Conservation (phyloP, 78 protist species). For the Pigoraptor vietnamica region DNA sequence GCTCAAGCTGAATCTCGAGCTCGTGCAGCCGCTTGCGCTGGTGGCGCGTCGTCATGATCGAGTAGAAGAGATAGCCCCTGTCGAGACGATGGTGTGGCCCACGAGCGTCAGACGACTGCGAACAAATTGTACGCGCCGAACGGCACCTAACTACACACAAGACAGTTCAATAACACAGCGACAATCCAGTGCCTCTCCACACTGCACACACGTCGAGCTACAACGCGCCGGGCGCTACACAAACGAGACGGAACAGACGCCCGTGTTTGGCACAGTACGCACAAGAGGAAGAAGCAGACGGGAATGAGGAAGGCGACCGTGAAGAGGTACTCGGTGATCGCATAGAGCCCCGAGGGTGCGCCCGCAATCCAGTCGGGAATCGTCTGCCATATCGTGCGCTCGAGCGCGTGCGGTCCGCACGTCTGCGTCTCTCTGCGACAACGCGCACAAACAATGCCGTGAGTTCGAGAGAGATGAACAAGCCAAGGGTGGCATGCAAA, state of each 20-base stretch:
- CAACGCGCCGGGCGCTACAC: too few species aligned
- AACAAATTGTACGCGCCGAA: too few species aligned
- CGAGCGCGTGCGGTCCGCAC: neutral
- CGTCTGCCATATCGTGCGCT: neutral
- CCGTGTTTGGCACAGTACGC: neutral
- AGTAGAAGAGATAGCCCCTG: neutral
- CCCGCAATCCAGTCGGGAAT: neutral
- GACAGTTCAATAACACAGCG: too few species aligned
- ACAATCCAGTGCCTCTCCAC: too few species aligned
- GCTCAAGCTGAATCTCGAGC: neutral
- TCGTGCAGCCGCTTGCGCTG: neutral
- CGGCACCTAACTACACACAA: too few species aligned
- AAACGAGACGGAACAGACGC: too few species aligned
- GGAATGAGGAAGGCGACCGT: slow-evolving; percentile 6
- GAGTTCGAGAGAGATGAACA: neutral
- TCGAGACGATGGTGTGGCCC: neutral
- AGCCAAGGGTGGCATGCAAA: neutral
- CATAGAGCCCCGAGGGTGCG: neutral
- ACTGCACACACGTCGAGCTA: too few species aligned
- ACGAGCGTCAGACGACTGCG: too few species aligned
- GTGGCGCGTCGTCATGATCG: neutral
- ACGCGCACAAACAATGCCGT: neutral
- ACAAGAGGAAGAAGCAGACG: neutral
- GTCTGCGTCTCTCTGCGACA: neutral
- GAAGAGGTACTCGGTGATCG: slow-evolving; percentile 3